phyloP scores from a whole-genome alignment of 441 rosid species.

The Raphanus hybrid region DNA sequence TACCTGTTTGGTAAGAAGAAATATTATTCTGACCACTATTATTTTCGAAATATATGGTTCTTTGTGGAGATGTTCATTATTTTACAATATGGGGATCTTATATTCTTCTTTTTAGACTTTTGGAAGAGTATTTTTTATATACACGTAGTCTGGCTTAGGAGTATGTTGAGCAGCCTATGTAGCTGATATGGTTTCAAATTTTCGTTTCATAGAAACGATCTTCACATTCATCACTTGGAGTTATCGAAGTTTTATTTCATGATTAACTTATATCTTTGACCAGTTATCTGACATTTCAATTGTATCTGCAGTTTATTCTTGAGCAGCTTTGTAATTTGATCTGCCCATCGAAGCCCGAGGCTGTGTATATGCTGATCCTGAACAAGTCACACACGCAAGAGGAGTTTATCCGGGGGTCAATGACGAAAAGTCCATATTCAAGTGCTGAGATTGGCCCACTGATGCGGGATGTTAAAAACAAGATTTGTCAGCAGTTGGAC shows the following conservation, averaged over 20 bases:
- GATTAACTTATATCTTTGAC: conserved; percentile 10
- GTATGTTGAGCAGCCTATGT: conserved; percentile 20
- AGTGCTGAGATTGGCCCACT: conserved; percentile 99
- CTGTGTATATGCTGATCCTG: conserved; percentile 83
- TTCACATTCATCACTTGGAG: conserved; percentile 14
- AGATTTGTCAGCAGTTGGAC: conserved; percentile 98
- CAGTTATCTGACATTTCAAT: conserved; percentile 41
- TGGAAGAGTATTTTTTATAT: conserved; percentile 14
- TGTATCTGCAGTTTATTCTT: conserved; percentile 86
- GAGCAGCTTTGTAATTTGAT: conserved; percentile 99
- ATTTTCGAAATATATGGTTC: conserved; percentile 24
- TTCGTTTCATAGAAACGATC: conserved; percentile 22
- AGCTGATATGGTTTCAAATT: conserved; percentile 17
- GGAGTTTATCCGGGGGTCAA: conserved; percentile 99
- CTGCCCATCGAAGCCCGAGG: conserved; percentile 98
- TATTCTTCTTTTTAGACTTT: conserved; percentile 23
- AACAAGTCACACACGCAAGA: conserved; percentile 99
- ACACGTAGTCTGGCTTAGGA: conserved; percentile 8
- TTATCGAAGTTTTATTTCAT: conserved; percentile 18
- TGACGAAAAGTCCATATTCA: conserved; percentile 99
- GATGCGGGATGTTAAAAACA: conserved; percentile 99
- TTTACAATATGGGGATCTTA: conserved; percentile 10
- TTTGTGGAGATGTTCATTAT: conserved; percentile 27
- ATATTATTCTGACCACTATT: conserved; percentile 23
- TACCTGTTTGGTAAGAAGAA: conserved; percentile 80